A percentile compares a stretch with the other conserved stretches of the same genome.
Evolutionary conservation across 2,329 filamentous ascomycete genomes (phyloP).

Genomic region (Penicillium italicum): DNA sequence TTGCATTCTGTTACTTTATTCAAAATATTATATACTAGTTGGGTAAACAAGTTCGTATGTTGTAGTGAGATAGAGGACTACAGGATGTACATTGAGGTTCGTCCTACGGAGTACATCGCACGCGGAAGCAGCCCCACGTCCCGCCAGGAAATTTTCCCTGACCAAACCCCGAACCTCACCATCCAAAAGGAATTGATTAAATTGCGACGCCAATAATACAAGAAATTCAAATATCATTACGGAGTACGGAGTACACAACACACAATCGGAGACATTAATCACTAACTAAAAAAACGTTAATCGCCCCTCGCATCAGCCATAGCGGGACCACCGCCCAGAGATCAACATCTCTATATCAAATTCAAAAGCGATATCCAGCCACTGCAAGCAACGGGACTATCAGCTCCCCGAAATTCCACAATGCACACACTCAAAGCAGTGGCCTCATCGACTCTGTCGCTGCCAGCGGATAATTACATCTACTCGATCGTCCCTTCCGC

Average conservation of each 20-base stretch:
- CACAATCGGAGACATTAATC: neutral
- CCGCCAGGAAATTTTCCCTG: neutral
- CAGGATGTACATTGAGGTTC: neutral
- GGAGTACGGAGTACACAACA: no score
- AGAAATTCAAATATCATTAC: neutral
- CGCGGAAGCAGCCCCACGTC: neutral
- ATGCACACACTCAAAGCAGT: conserved; percentile 37
- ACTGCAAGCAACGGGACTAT: neutral
- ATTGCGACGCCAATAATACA: neutral
- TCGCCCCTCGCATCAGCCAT: conserved; percentile 6
- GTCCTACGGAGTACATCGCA: neutral
- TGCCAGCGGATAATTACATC: conserved; percentile 43
- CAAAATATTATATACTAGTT: neutral
- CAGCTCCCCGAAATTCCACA: neutral
- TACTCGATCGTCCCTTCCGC: conserved; percentile 37
- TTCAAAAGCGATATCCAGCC: neutral
- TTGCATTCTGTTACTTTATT: neutral
- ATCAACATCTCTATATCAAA: conserved; percentile 1
- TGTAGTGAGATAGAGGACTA: neutral
- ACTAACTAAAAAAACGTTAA: neutral
- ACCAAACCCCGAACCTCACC: neutral
- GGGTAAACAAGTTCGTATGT: no score
- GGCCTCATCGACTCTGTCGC: conserved; percentile 37
- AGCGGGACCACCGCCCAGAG: neutral
- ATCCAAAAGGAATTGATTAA: neutral